These are phyloP conservation scores for Cytospora piceae DNA, from an alignment of 2,329 filamentous ascomycete genomes.

Conservation along the genomic window DNA sequence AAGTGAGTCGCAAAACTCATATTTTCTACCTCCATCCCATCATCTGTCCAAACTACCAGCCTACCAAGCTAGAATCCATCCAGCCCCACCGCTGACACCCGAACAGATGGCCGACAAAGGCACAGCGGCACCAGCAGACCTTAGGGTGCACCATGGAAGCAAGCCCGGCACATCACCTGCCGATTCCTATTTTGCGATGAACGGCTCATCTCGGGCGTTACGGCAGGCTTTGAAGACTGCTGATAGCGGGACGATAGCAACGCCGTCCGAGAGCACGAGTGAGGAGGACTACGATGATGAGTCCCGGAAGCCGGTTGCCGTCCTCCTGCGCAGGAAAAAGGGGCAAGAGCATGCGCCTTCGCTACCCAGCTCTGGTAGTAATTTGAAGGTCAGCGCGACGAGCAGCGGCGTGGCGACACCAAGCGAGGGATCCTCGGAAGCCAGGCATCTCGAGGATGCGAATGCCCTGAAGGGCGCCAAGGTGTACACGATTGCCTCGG, in stretches of 20 bases:
- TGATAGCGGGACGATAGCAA: conserved; percentile 23
- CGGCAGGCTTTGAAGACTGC: conserved; percentile 32
- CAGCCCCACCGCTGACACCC: conserved; percentile 4
- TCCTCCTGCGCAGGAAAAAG: conserved; percentile 33
- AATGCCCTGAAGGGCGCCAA: conserved; percentile 26
- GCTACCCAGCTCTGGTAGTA: conserved; percentile 32
- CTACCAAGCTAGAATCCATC: not conserved
- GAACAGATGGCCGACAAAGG: conserved; percentile 25
- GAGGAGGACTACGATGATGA: conserved; percentile 52
- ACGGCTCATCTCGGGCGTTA: conserved; percentile 30
- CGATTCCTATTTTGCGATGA: conserved; percentile 14
- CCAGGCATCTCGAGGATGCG: conserved; percentile 29
- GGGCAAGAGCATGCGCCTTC: conserved; percentile 30
- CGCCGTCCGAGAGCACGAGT: conserved; percentile 46
- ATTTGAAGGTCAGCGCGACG: conserved; percentile 14
- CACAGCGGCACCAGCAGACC: conserved; percentile 14
- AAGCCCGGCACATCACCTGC: not conserved
- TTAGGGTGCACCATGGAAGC: not conserved
- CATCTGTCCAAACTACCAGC: not conserved
- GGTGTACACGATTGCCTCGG: conserved; percentile 37
- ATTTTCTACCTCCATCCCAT: not conserved
- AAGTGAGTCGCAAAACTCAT: not conserved
- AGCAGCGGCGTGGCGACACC: conserved; percentile 23
- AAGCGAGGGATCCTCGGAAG: conserved; percentile 25
- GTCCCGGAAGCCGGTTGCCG: conserved; percentile 31